Conservation (phyloP, 257 asterid species). For the Gentiana macrophylla region DNA sequence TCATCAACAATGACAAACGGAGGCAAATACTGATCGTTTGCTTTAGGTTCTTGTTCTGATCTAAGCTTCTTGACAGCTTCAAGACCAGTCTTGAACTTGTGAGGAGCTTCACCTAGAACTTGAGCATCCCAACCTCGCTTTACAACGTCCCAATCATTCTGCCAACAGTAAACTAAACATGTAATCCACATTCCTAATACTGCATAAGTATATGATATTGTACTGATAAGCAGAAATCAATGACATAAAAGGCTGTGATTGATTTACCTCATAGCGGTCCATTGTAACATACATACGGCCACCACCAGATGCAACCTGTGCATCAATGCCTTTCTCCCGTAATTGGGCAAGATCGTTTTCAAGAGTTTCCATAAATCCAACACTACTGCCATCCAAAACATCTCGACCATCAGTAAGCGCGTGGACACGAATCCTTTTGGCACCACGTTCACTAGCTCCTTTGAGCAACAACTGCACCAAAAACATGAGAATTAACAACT, state of each 20-base stretch:
- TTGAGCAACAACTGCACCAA: slow-evolving; percentile 66
- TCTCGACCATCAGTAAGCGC: slow-evolving; percentile 95
- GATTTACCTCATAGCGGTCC: slow-evolving; percentile 87
- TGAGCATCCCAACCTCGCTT: slow-evolving; percentile 99
- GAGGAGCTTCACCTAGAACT: slow-evolving; percentile 94
- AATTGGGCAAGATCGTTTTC: slow-evolving; percentile 65
- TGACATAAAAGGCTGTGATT: no score
- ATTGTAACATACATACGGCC: slow-evolving; percentile 97
- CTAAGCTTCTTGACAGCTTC: slow-evolving; percentile 91
- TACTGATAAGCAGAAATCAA: no score
- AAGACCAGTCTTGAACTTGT: slow-evolving; percentile 58
- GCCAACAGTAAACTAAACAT: slow-evolving; percentile 2
- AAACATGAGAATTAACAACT: slow-evolving; percentile 9
- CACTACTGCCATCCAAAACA: slow-evolving; percentile 85
- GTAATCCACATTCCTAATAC: no score
- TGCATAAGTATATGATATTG: no score
- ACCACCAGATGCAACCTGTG: slow-evolving; percentile 91
- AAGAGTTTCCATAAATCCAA: slow-evolving; percentile 76
- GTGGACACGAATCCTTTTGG: slow-evolving; percentile 86
- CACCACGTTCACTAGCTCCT: slow-evolving; percentile 82
- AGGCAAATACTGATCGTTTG: slow-evolving; percentile 70
- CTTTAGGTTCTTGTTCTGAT: slow-evolving; percentile 45
- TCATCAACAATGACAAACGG: slow-evolving; percentile 94
- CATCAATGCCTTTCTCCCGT: slow-evolving; percentile 76
- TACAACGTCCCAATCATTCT: slow-evolving; percentile 93